Evolutionary conservation across 2,329 filamentous ascomycete species (phyloP).

Genomic region (Celoporthe dispersa): DNA sequence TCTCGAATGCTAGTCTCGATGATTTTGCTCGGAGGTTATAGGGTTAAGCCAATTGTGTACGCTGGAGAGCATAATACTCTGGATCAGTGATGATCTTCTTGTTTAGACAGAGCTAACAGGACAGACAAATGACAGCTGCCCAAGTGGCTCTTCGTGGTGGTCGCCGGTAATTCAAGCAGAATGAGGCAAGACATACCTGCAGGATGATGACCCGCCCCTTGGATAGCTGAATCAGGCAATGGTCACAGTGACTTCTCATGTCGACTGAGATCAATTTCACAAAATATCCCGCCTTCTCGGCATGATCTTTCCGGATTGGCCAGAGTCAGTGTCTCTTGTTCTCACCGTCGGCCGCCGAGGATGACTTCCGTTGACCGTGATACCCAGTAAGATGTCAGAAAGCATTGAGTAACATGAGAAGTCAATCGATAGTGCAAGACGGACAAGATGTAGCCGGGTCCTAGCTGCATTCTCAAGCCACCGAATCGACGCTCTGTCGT

Average conservation of each 20-base stretch:
- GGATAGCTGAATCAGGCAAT: slow-evolving; percentile 8
- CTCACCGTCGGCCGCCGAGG: slow-evolving; percentile 9
- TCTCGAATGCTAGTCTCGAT: slow-evolving; percentile 3
- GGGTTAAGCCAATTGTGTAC: slow-evolving; percentile 10
- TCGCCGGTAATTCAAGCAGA: slow-evolving; percentile 5
- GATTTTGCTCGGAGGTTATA: not conserved
- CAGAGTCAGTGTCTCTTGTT: slow-evolving; percentile 13
- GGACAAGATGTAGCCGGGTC: slow-evolving; percentile 3
- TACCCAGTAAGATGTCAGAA: not conserved
- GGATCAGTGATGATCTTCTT: slow-evolving; percentile 8
- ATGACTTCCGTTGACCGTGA: slow-evolving; percentile 6
- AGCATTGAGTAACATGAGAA: slow-evolving; percentile 4
- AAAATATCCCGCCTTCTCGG: not conserved
- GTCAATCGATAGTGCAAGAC: not conserved
- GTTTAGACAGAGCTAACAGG: not conserved
- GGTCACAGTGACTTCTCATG: not conserved
- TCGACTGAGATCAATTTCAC: not conserved
- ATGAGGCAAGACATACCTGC: slow-evolving; percentile 20
- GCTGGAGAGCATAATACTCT: not conserved
- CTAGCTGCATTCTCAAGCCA: slow-evolving; percentile 1
- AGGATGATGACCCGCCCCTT: slow-evolving; percentile 8
- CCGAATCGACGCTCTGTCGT: not conserved
- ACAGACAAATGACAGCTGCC: slow-evolving; percentile 24
- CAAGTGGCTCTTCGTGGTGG: slow-evolving; percentile 2
- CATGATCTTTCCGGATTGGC: not conserved